phyloP scores from a whole-genome alignment of 305 asterid species.

The Plantago coronopus region DNA sequence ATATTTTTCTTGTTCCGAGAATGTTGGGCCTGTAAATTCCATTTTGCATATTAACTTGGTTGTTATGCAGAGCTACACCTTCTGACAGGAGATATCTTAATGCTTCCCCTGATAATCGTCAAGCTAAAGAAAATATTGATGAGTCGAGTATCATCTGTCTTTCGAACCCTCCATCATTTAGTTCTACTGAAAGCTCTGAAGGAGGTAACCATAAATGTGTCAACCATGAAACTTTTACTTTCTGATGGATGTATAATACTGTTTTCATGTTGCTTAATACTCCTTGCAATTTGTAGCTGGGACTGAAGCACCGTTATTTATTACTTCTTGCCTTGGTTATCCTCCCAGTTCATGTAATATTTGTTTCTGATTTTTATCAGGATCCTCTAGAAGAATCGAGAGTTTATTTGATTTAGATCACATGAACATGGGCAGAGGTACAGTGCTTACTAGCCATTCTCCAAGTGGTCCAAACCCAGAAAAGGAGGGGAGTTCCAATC shows the following conservation, averaged over 20 bases:
- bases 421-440: slow-evolving; percentile 36
- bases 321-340: not conserved
- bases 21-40: slow-evolving; percentile 6
- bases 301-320: not conserved
- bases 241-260: not conserved
- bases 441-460: slow-evolving; percentile 23
- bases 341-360: slow-evolving; percentile 2
- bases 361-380: slow-evolving; percentile 26
- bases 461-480: slow-evolving; percentile 25
- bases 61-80: slow-evolving; percentile 35
- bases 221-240: not conserved
- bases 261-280: not conserved
- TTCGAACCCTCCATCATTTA: slow-evolving; percentile 58
- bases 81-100: slow-evolving; percentile 34
- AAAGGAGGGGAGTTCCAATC: slow-evolving; percentile 26
- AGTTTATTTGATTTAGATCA: slow-evolving; percentile 56
- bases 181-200: slow-evolving; percentile 70
- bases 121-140: slow-evolving; percentile 38
- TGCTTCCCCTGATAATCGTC: slow-evolving; percentile 30
- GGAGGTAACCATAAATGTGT: slow-evolving; percentile 41
- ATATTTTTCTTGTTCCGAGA: slow-evolving; percentile 6
- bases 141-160: slow-evolving; percentile 46
- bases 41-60: slow-evolving; percentile 22
- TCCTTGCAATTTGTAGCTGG: not conserved
- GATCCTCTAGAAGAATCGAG: slow-evolving; percentile 55